Base-by-base conservation (phyloP, 352 stramenopile genomes). In the Pythium dissimile region DNA sequence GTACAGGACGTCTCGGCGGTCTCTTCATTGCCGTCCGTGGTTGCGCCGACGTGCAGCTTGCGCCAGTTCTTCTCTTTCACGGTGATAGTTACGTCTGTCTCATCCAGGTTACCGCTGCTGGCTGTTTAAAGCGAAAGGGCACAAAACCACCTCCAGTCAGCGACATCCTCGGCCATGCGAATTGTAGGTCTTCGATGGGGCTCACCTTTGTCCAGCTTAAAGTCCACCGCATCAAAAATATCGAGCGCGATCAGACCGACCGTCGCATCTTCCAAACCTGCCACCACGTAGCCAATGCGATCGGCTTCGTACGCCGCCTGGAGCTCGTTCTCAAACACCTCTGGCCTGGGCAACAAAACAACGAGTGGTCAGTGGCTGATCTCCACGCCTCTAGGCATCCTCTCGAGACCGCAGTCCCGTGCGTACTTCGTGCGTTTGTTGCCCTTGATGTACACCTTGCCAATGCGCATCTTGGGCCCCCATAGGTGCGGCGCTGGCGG, bases 31-130 rank as follows among this genome's bases (percentile, higher is more conserved):
- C 84, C 87, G 42, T 94, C 84, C 4, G 87, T 92, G 3, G 77
- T 92, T 7, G 84, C 86, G n/a, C 84, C 83, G 4, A 94, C 71
- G 47, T 95, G 80, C 39, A 96, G 69, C 49, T 86, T 89, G 8
- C 85, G 73, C 84, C 88, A 95, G 64, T 74, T 70, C 62, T 91
- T 94, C 46, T 96, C 87, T 66, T 91, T 80, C 21, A 96, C 84
- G 12, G 80, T 92, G 66, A 96, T 95, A 8, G 75, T 92, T 30
- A 96, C 65, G 45, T 96, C 87, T 20, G 82, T 90, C 64, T 95
- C 85, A 59, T 91, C 75, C 11, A 65, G 64, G 46, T 78, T 60
- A 5, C 85, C 72, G 48, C 77, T 90, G 59, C 77, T 92, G 35
- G 76, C 80, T 88, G 48, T 54, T 51, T 46, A 3, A 38, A n/a